Evolutionary conservation across 2,329 filamentous ascomycete genomes (phyloP), one percentile per base, ranked within the genome.

Genomic region (Massarina eburnea): DNA sequence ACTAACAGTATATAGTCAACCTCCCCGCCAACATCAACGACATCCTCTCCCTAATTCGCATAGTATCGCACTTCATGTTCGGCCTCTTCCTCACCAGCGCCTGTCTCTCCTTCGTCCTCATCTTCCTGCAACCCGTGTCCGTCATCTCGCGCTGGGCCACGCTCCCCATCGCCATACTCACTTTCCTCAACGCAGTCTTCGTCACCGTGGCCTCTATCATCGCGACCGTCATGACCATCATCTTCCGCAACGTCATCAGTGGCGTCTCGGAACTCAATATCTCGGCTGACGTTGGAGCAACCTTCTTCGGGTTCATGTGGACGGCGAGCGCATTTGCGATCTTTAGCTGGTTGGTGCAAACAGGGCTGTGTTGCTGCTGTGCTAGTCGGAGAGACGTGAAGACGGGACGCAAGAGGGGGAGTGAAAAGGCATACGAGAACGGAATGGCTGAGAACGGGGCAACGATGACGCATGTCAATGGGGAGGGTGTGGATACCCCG

Each of bases 301-400:
- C 82, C 55, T 91, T 95, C 87, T 81, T 95, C 60, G 86, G 75
- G 0, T 95, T 95, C 64, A 92, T 95, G 86, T 97, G 92, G 91
- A 80, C 90, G 21, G 88, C 86, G 0, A 80, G 84, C 0, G 81
- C 77, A 0, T 81, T 85, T 49, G 80, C 82, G 1, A 71, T 89
- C 4, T 61, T 91, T 17, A 85, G 86, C 0, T 91, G 88, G 66
- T 43, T 76, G 8, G 75, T 95, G 17, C 89, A 95, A 67, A 74
- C 86, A 21, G 82, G 85, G 24, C 79, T 92, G 68, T 88, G 85
- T 58, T 96, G 90, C 70, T 95, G 88, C 67, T 89, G 86, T 61
- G 79, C 79, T 10, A 79, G 76, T 32, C 65, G 78, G 39, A 67
- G 81, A 48, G 80, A 84, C 51, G 69, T 84, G 20, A 69, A 62